Evolutionary conservation across 768 basidiomycete genomes (phyloP).

Genomic region (Termitomyces sp.): DNA sequence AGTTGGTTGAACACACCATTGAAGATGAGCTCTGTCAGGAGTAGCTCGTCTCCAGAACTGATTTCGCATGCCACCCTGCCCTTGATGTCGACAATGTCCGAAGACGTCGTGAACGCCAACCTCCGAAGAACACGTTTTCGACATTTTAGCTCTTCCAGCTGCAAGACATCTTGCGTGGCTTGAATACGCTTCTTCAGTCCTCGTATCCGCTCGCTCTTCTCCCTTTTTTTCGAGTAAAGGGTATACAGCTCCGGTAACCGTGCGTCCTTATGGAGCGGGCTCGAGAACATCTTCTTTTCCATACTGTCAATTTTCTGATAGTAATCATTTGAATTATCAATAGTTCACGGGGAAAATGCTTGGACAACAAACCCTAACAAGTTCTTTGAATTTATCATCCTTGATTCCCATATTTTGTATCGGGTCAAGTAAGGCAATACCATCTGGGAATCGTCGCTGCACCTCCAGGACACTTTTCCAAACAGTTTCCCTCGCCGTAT

Average conservation of each 20-base stretch:
- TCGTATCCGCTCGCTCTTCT: slow-evolving; percentile 62
- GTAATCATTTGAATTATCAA: not conserved
- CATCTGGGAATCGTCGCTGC: slow-evolving; percentile 84
- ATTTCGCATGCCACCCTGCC: slow-evolving; percentile 98
- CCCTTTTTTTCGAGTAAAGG: slow-evolving; percentile 71
- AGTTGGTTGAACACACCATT: slow-evolving; percentile 93
- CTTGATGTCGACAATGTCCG: slow-evolving; percentile 97
- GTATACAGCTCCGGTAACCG: slow-evolving; percentile 78
- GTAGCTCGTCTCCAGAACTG: slow-evolving; percentile 91
- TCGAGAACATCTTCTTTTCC: slow-evolving; percentile 80
- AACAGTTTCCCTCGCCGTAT: slow-evolving; percentile 69
- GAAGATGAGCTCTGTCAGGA: slow-evolving; percentile 96
- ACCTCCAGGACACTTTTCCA: slow-evolving; percentile 93
- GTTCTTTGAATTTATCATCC: slow-evolving; percentile 85
- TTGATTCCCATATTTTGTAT: slow-evolving; percentile 94
- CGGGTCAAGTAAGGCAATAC: slow-evolving; percentile 84
- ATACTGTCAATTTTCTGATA: slow-evolving; percentile 84
- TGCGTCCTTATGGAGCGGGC: slow-evolving; percentile 73
- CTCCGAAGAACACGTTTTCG: slow-evolving; percentile 92
- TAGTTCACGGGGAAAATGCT: not conserved
- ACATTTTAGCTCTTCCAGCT: slow-evolving; percentile 93
- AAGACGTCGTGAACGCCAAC: slow-evolving; percentile 80
- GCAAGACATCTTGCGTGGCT: slow-evolving; percentile 86
- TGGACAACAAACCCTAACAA: slow-evolving; percentile 59
- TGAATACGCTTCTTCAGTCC: slow-evolving; percentile 81